Conservation (phyloP, 768 basidiomycete species). For the Cyclocybe cylindracea region DNA sequence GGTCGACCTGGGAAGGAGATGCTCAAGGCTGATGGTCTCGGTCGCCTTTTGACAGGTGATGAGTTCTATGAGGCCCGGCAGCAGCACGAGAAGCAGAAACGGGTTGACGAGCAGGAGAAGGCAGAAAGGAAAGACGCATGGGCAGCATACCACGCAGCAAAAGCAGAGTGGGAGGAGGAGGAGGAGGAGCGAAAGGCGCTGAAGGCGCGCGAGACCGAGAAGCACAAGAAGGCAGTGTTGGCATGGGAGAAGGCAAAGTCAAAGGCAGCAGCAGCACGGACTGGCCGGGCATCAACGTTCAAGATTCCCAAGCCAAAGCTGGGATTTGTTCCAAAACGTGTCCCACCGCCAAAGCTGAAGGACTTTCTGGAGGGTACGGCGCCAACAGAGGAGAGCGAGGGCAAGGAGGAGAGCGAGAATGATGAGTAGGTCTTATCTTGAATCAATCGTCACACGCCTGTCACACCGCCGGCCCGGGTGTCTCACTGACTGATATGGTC, state of each 20-base stretch:
- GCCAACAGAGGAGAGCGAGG: not conserved
- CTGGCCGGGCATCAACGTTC: not conserved
- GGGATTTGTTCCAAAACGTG: not conserved
- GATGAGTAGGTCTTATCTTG: too few relatives aligned
- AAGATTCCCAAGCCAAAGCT: not conserved
- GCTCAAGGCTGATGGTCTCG: slow-evolving; percentile 24
- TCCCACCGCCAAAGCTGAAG: slow-evolving; percentile 3
- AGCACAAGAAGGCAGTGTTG: not conserved
- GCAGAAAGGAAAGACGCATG: slow-evolving; percentile 8
- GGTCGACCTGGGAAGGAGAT: slow-evolving; percentile 15
- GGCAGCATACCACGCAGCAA: slow-evolving; percentile 6
- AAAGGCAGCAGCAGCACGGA: slow-evolving; percentile 4
- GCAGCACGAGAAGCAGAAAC: slow-evolving; percentile 8
- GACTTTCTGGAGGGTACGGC: slow-evolving; percentile 1
- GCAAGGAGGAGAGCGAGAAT: not conserved
- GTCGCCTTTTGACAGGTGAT: slow-evolving; percentile 19
- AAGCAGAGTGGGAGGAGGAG: slow-evolving; percentile 18
- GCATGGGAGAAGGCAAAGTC: slow-evolving; percentile 6
- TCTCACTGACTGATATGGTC: too few relatives aligned
- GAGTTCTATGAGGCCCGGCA: slow-evolving; percentile 16
- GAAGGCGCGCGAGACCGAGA: slow-evolving; percentile 4
- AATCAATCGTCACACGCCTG: too few relatives aligned
- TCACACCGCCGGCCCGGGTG: too few relatives aligned
- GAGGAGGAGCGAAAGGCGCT: slow-evolving; percentile 13
- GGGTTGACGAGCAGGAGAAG: slow-evolving; percentile 9